Base-by-base conservation (phyloP, 495 filamentous ascomycete genomes). In the Daldinia concentrica region DNA sequence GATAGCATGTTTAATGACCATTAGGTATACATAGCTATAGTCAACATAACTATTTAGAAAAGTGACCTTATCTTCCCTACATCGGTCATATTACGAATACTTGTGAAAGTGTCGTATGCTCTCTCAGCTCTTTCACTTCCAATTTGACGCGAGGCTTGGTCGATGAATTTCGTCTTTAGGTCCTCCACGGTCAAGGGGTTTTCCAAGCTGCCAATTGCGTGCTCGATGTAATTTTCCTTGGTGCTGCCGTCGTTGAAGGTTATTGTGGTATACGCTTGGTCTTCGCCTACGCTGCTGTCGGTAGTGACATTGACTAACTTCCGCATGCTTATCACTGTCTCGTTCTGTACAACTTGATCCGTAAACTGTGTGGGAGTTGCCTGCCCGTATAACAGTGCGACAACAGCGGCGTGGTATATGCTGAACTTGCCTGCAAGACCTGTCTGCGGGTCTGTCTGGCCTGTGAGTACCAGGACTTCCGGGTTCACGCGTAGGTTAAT, bases 371-470 rank as follows among this genome's bases (percentile, higher is more conserved):
- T 76, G 12, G 85, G 86, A 1, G 82, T 83, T 26, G 79, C 85
- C 64, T 84, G 83, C 0, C 85, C 85, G 60, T 82, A 85, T 14
- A 87, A 69, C 17, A 87, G 55, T 11, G 82, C 85, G 9, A 86
- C 77, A 0, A 83, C 84, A 17, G 73, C 83, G 15, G 85, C 83
- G 64, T 87, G 84, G 62, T 81, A 87, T 17, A 86, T 82, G 54
- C 83, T 85, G 59, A 88, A 88, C 50, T 88, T 87, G 4, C 77
- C 83, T 68, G 85, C 83, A 8, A 88, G 68, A 3, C 84, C 85
- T 64, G 85, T 82, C 58, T 76, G 80, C 11, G 85, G 86, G 8
- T 74, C 73, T 3, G 71, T 81, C 72, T 87, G 87, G 0, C 84
- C 84, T 0, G 85, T 87, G 34, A 88, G 75, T 55, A 87, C 83